phyloP scores from a whole-genome alignment of 306 rosid genomes.

The Bauhinia variegata region DNA sequence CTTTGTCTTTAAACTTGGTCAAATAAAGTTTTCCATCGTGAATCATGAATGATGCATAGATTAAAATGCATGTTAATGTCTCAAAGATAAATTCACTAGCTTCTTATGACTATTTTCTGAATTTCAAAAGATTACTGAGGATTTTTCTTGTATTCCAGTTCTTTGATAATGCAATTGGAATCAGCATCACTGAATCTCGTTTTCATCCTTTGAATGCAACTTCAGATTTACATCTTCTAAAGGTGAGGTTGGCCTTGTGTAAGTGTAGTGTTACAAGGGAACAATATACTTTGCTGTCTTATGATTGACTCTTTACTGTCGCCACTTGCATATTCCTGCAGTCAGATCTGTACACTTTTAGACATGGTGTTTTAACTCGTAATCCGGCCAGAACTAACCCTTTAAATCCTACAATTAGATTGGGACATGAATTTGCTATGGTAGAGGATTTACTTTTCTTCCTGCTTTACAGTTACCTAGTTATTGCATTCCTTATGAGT shows the following conservation, averaged over 20 bases:
- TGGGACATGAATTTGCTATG: slow-evolving; percentile 82
- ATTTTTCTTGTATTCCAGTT: slow-evolving; percentile 39
- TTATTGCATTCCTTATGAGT: slow-evolving; percentile 9
- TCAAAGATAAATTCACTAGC: too few relatives aligned
- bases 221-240: slow-evolving; percentile 66
- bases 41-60: too few relatives aligned
- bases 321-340: slow-evolving; percentile 45
- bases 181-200: slow-evolving; percentile 61
- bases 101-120: neutral
- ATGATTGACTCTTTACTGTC: slow-evolving; percentile 10
- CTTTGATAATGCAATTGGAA: slow-evolving; percentile 58
- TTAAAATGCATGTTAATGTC: too few relatives aligned
- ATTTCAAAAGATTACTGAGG: neutral
- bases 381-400: slow-evolving; percentile 68
- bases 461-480: neutral
- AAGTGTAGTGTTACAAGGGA: slow-evolving; percentile 2
- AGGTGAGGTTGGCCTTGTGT: slow-evolving; percentile 47
- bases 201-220: slow-evolving; percentile 58
- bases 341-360: slow-evolving; percentile 65
- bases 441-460: slow-evolving; percentile 42
- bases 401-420: slow-evolving; percentile 58
- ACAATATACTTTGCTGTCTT: neutral
- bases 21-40: neutral
- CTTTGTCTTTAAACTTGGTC: neutral
- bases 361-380: slow-evolving; percentile 58